Evolutionary conservation across 768 basidiomycete species (phyloP).

Genomic region (Gelatoporia subvermispora): DNA sequence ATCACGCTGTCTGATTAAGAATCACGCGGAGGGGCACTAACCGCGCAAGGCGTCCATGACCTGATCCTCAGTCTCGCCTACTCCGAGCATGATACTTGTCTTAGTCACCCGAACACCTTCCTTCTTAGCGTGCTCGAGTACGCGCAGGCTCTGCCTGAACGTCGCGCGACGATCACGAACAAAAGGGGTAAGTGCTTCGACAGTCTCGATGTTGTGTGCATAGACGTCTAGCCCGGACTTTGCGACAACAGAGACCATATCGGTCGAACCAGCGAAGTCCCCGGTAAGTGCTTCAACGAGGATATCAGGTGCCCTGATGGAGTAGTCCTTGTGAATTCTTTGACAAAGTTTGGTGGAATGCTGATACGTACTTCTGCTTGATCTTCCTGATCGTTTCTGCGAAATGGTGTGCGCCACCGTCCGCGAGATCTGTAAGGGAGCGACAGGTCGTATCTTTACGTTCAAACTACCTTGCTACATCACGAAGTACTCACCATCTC

Average conservation of each 20-base stretch:
- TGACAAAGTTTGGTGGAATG: background rate
- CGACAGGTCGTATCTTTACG: background rate
- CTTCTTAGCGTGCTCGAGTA: constrained; percentile 79
- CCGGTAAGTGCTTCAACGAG: constrained; percentile 95
- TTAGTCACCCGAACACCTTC: constrained; percentile 87
- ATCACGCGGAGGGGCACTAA: constrained; percentile 29
- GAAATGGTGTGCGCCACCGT: constrained; percentile 92
- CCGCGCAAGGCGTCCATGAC: constrained; percentile 78
- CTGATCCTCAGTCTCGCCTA: constrained; percentile 86
- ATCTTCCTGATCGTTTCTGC: constrained; percentile 93
- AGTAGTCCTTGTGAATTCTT: background rate
- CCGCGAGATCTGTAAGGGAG: constrained; percentile 66
- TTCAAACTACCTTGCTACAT: background rate
- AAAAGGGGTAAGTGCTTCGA: constrained; percentile 89
- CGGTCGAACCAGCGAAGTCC: constrained; percentile 80
- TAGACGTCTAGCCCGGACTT: constrained; percentile 95
- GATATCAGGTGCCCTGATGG: constrained; percentile 83
- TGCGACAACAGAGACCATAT: constrained; percentile 78
- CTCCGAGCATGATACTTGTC: constrained; percentile 97
- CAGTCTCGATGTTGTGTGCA: constrained; percentile 96
- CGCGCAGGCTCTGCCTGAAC: constrained; percentile 78
- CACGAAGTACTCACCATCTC: constrained; percentile 67
- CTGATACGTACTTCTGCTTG: constrained; percentile 77
- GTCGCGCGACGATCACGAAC: constrained; percentile 94
- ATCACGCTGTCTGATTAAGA: background rate